A percentile compares a stretch with the other conserved stretches of the same genome.
Evolutionary conservation across 2,329 filamentous ascomycete genomes (phyloP).

Genomic region (Fusarium longipes): DNA sequence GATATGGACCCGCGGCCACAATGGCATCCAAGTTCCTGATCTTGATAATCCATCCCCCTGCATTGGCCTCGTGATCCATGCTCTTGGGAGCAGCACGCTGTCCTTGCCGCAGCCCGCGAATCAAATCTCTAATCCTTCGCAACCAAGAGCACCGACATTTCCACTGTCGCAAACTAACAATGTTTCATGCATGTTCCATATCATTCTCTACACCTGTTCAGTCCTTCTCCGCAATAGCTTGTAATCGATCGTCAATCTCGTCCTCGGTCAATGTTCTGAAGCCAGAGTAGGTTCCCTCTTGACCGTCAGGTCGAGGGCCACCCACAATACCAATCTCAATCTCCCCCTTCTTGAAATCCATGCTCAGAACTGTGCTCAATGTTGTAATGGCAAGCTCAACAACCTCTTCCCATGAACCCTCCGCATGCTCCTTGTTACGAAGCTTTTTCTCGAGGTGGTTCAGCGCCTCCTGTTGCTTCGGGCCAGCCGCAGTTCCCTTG

Average conservation of each 20-base stretch:
- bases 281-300: slow-evolving; percentile 79
- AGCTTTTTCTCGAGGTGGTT: slow-evolving; percentile 99
- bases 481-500: slow-evolving; percentile 96
- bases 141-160: slow-evolving; percentile 23
- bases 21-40: slow-evolving; percentile 34
- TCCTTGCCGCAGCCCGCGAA: slow-evolving; percentile 34
- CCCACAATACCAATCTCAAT: slow-evolving; percentile 98
- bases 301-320: slow-evolving; percentile 82
- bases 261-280: slow-evolving; percentile 95
- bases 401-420: slow-evolving; percentile 95
- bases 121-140: slow-evolving; percentile 30
- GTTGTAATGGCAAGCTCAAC: slow-evolving; percentile 97
- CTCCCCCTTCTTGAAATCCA: slow-evolving; percentile 99
- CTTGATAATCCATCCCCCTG: slow-evolving; percentile 38
- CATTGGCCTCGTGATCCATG: slow-evolving; percentile 35
- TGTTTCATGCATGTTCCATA: slow-evolving; percentile 32
- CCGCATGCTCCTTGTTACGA: slow-evolving; percentile 96
- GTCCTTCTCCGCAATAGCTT: slow-evolving; percentile 99
- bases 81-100: slow-evolving; percentile 35
- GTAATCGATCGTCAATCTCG: slow-evolving; percentile 97
- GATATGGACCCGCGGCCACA: slow-evolving; percentile 36
- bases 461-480: slow-evolving; percentile 98
- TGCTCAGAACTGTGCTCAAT: slow-evolving; percentile 94
- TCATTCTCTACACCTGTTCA: slow-evolving; percentile 60
- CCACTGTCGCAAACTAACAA: slow-evolving; percentile 12